Evolutionary conservation across 306 rosid species (phyloP).

Genomic region (Abrus pulchellus): DNA sequence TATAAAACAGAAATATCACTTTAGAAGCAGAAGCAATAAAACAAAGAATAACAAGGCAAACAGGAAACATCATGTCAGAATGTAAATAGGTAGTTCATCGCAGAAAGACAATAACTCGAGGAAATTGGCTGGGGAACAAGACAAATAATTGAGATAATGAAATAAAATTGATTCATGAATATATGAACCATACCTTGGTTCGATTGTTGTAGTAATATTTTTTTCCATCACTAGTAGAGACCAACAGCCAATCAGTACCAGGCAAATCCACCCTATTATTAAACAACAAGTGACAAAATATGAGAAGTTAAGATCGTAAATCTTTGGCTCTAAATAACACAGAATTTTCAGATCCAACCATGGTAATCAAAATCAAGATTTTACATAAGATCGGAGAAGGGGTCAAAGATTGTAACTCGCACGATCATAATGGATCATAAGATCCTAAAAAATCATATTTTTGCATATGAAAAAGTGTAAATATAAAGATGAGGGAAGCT

Average conservation of each 20-base stretch:
- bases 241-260: conserved; percentile 93
- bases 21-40: not conserved
- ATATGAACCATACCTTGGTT: conserved; percentile 75
- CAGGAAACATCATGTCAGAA: conserved; percentile 18
- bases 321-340: conserved; percentile 7
- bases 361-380: too few species aligned
- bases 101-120: conserved; percentile 12
- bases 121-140: conserved; percentile 7
- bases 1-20: not conserved
- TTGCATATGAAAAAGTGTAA: too few species aligned
- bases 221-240: conserved; percentile 87
- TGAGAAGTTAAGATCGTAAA: conserved; percentile 12
- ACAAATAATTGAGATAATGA: conserved; percentile 8
- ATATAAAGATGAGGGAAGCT: too few species aligned
- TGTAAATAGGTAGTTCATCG: not conserved
- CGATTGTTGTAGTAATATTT: conserved; percentile 86
- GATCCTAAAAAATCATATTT: too few species aligned
- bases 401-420: too few species aligned
- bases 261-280: conserved; percentile 71
- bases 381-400: too few species aligned
- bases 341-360: too few species aligned
- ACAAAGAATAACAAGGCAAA: not conserved
- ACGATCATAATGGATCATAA: too few species aligned
- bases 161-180: conserved; percentile 13
- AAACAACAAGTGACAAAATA: conserved; percentile 32